Evolutionary conservation across 345 rosid genomes (phyloP).

Genomic region (Sonneratia alba): DNA sequence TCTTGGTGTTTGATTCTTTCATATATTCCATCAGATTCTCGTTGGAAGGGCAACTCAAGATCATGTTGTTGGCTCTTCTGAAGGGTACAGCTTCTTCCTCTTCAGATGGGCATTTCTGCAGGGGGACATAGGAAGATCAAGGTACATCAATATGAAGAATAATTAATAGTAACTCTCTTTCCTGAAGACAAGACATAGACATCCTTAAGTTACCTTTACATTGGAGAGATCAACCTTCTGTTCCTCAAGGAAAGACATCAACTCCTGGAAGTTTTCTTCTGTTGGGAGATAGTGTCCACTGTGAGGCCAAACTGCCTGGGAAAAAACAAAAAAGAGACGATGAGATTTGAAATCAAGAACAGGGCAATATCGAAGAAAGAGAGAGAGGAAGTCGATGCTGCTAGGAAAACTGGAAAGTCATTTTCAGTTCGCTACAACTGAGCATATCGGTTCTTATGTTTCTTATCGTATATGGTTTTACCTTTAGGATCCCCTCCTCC

Average conservation of each 20-base stretch:
- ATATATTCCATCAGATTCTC: conserved; percentile 16
- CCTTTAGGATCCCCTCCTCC: conserved; percentile 39
- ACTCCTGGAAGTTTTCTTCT: conserved; percentile 76
- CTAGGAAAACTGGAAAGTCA: too few species aligned
- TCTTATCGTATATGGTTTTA: conserved; percentile 1
- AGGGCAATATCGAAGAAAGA: not conserved
- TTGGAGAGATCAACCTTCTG: conserved; percentile 54
- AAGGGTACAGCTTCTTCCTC: conserved; percentile 35
- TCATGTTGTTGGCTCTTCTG: conserved; percentile 15
- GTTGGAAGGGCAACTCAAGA: conserved; percentile 15
- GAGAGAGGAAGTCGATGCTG: not conserved
- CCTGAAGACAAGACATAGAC: not conserved
- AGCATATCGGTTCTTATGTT: too few species aligned
- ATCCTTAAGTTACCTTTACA: conserved; percentile 30
- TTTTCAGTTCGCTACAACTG: too few species aligned
- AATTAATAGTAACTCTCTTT: not conserved
- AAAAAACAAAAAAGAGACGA: conserved; percentile 3
- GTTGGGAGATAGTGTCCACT: conserved; percentile 97
- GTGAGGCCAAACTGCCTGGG: conserved; percentile 88
- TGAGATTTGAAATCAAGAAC: not conserved
- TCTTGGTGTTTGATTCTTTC: conserved; percentile 12
- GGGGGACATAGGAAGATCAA: conserved; percentile 1
- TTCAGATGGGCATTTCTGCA: conserved; percentile 56
- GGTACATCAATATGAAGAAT: not conserved
- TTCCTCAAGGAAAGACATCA: conserved; percentile 58